Evolutionary conservation across 129 eudicot species (phyloP), one percentile per base, ranked within the genome.

Genomic region (Gnaphalium uliginosum): DNA sequence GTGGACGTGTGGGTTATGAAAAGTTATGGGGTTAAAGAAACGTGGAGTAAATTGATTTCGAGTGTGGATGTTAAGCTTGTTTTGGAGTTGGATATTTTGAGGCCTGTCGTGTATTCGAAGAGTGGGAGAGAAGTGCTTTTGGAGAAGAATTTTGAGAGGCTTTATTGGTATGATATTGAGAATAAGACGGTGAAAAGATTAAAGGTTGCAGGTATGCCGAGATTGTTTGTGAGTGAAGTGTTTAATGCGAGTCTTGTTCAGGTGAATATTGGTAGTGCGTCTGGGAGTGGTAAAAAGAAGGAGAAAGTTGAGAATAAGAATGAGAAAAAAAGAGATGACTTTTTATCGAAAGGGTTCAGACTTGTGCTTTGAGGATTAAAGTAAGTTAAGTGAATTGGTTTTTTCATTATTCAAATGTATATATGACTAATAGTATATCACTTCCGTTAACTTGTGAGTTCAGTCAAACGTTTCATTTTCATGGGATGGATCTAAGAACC

Each of bases 131-230:
- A 81, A 56, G 81, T 81, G 65, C 48, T 81, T 0, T 29, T 81
- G 78, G 81, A 76, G 32, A 81, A 76, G 85, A 77, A 81, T 66
- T 76, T 76, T 54, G 72, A 76, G 64, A 76, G 85, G 8, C 77
- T 81, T 66, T 81, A 76, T 22, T 81, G 85, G 85, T 81, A 81
- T 76, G 17, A 81, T 76, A 77, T 81, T 7, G 81, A 63, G 68
- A 70, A 65, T 39, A 81, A 81, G 73, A 76, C 61, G 19, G 77
- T 37, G 4, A 76, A 62, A 53, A 61, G 77, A 9, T 64, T 76
- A 0, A 75, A 61, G 11, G 77, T 69, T 76, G 66, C 68, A 35
- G 85, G 85, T 13, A 76, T 68, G 73, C 85, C 84, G 2, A 68
- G 73, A 73, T 37, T 69, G 26, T 76, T 75, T 81, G 81, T 62